These are phyloP conservation scores for Deakozyma indianensis DNA, from an alignment of 805 yeast genomes.

Conservation along the genomic window DNA sequence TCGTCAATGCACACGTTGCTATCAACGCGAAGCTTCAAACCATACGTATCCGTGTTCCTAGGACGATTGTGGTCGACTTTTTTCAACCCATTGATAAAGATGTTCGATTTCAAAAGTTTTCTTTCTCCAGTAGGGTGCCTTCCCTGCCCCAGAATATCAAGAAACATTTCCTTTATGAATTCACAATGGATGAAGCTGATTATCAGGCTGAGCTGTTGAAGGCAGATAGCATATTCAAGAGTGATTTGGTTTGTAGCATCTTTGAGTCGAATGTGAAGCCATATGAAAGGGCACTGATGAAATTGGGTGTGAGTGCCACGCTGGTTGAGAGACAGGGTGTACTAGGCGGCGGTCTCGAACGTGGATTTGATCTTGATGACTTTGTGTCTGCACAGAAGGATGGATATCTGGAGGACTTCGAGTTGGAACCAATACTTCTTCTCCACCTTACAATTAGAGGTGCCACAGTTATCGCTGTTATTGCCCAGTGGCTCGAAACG, in stretches of 20 bases:
- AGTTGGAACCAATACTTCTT: slow-evolving; percentile 18
- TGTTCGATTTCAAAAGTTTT: slow-evolving; percentile 7
- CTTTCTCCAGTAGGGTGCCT: slow-evolving; percentile 43
- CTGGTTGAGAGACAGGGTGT: slow-evolving; percentile 62
- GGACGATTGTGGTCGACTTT: slow-evolving; percentile 44
- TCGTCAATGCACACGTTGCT: slow-evolving; percentile 50
- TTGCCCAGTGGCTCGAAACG: background rate
- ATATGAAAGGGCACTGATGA: slow-evolving; percentile 61
- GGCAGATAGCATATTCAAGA: slow-evolving; percentile 49
- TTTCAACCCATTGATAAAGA: slow-evolving; percentile 5
- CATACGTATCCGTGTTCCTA: slow-evolving; percentile 59
- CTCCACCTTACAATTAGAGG: slow-evolving; percentile 8
- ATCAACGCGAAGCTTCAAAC: slow-evolving; percentile 63
- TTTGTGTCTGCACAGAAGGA: slow-evolving; percentile 23
- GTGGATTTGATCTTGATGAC: slow-evolving; percentile 63
- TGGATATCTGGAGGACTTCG: slow-evolving; percentile 16
- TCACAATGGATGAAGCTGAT: slow-evolving; percentile 53
- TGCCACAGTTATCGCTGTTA: background rate
- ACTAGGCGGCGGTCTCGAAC: slow-evolving; percentile 69
- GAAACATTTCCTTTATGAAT: slow-evolving; percentile 35
- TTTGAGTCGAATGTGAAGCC: slow-evolving; percentile 63
- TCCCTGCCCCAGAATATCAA: slow-evolving; percentile 54
- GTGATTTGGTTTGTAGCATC: slow-evolving; percentile 46
- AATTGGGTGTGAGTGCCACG: slow-evolving; percentile 58
- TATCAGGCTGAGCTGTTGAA: slow-evolving; percentile 42